Evolutionary conservation across 148 eudicot species (phyloP).

Genomic region (Polygonum aviculare): DNA sequence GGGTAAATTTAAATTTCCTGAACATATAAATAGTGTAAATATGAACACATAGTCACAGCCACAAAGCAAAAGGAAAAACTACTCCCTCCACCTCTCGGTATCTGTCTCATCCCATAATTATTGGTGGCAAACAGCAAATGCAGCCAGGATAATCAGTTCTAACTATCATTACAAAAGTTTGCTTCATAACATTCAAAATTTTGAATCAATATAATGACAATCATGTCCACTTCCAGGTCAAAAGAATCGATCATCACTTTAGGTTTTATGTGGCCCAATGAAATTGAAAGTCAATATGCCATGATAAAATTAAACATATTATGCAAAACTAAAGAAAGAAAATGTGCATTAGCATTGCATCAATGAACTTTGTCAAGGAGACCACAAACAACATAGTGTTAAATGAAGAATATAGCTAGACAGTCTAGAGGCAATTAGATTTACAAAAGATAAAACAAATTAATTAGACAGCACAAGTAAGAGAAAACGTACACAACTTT

Average conservation of each 20-base stretch:
- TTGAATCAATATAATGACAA: background rate
- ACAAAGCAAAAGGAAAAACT: too few species aligned
- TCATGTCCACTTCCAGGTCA: background rate
- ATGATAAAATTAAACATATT: background rate
- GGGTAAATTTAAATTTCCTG: background rate
- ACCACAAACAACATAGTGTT: background rate
- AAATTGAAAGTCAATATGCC: background rate
- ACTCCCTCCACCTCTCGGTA: background rate
- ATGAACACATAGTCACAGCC: background rate
- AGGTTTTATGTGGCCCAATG: too few species aligned
- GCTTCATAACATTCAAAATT: background rate
- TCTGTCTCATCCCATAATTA: background rate
- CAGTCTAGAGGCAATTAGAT: background rate
- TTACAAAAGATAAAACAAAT: background rate
- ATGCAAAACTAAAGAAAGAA: background rate
- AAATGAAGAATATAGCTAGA: background rate
- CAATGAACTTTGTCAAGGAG: background rate
- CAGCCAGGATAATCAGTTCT: background rate
- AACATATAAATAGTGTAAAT: background rate
- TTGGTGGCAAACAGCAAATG: background rate
- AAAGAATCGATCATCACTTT: background rate
- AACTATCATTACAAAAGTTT: background rate
- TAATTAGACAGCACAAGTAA: constrained; percentile 1
- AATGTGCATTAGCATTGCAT: background rate
- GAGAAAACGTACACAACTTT: constrained; percentile 64